phyloP scores from a whole-genome alignment of 1,284 basidiomycete species.

The Rhodofomes roseus region DNA sequence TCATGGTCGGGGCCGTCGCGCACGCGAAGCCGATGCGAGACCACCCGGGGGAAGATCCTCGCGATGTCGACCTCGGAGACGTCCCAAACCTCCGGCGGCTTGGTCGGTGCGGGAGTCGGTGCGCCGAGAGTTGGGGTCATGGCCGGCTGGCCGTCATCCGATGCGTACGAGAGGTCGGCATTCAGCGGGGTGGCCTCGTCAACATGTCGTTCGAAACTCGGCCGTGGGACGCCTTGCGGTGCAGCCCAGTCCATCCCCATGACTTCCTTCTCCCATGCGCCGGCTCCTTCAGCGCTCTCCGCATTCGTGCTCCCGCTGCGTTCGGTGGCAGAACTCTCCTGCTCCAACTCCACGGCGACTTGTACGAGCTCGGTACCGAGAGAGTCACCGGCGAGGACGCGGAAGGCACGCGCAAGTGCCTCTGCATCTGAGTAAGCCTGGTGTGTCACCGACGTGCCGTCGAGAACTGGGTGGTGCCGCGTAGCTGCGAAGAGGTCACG shows the following conservation, averaged over 20 bases:
- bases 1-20: slow-evolving; percentile 66
- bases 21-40: slow-evolving; percentile 68
- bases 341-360: slow-evolving; percentile 11
- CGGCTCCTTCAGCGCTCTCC: slow-evolving; percentile 5
- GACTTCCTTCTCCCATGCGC: background rate
- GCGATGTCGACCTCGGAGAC: slow-evolving; percentile 71
- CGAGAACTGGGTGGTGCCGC: slow-evolving; percentile 66
- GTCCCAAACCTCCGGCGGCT: slow-evolving; percentile 40
- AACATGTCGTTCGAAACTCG: background rate
- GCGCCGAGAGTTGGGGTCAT: background rate
- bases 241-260: slow-evolving; percentile 2
- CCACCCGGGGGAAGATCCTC: slow-evolving; percentile 61
- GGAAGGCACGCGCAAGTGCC: slow-evolving; percentile 56
- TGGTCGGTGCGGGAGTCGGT: background rate
- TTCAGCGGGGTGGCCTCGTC: background rate
- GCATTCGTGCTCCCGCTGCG: background rate
- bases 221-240: background rate
- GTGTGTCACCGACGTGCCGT: slow-evolving; percentile 62
- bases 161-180: background rate
- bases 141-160: background rate
- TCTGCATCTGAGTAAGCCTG: slow-evolving; percentile 57
- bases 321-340: slow-evolving; percentile 4
- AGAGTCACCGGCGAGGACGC: slow-evolving; percentile 56
- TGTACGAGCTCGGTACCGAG: slow-evolving; percentile 22
- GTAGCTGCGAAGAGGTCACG: slow-evolving; percentile 70